Evolutionary conservation across 1,284 basidiomycete genomes (phyloP), one percentile per base, ranked within the genome.

Genomic region (Irpex sp.): DNA sequence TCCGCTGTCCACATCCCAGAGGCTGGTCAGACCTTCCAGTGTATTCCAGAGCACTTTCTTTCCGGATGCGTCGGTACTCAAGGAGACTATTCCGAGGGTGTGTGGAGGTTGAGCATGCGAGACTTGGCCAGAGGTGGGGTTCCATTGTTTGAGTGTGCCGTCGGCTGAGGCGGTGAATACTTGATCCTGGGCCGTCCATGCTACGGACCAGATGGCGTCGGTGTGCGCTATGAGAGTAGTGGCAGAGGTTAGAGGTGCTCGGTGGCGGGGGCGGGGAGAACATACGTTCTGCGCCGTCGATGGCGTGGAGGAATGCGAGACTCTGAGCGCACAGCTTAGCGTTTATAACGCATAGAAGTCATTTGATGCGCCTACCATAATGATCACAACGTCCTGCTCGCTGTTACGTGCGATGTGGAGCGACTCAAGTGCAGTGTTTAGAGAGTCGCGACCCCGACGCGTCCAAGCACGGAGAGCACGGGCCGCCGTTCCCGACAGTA

Each of bases 201-300:
- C 78, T 11, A 91, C 78, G 64, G 87, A 92, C 86, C 93, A 95
- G 59, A 95, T 81, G 55, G 92, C 87, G 75, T 94, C 93, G 59
- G 80, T 78, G 74, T 94, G 93, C n/a, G 88, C 92, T 93, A 37
- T 9, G 38, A 77, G 51, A 68, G 68, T 57, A 49, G 34, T 65
- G 57, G 54, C 61, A 52, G 51, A 38, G 13, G 34, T 44, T 59
- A 62, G 52, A 61, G 63, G 34, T 57, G 51, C 58, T 59, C 63
- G 60, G 64, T 48, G 58, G 56, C 48, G n/a, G n/a, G 47, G 57
- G 36, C 17, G 44, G 54, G 52, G 62, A 57, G 51, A 52, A 72
- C 82, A 72, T 84, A 91, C 89, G 84, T 85, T 91, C 89, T 79
- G 83, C 80, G 74, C 84, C 86, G 71, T 90, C 87, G 67, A 87